These are phyloP conservation scores for Apophysomyces elegans DNA, from an alignment of 371 early-diverging fungal genomes.

Conservation along the genomic window DNA sequence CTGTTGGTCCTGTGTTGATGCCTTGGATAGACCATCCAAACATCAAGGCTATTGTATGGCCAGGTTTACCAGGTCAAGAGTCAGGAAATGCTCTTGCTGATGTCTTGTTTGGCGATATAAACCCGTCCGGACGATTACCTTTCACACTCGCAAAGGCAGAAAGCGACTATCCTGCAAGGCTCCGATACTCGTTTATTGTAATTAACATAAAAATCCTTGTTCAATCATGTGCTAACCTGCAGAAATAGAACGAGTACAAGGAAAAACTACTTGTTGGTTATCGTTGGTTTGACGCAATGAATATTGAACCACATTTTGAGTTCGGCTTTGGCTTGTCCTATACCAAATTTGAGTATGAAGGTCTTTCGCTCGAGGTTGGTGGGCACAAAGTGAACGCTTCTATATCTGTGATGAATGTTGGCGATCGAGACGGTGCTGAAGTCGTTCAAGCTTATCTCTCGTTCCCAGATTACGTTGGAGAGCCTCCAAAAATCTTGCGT, in stretches of 20 bases:
- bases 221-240: neutral
- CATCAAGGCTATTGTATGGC: conserved; percentile 46
- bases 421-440: conserved; percentile 51
- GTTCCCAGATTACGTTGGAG: conserved; percentile 38
- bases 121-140: conserved; percentile 60
- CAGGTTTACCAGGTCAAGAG: conserved; percentile 57
- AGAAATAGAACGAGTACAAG: conserved; percentile 38
- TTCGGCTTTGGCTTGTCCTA: conserved; percentile 65
- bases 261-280: conserved; percentile 58
- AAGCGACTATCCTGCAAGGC: conserved; percentile 39
- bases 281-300: conserved; percentile 45
- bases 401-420: conserved; percentile 46
- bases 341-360: conserved; percentile 51
- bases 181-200: conserved; percentile 8
- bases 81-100: conserved; percentile 55
- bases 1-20: conserved; percentile 55
- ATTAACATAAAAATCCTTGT: neutral
- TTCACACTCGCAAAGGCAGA: conserved; percentile 42
- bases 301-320: conserved; percentile 51
- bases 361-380: conserved; percentile 18
- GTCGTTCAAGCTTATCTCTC: conserved; percentile 53
- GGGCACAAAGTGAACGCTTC: conserved; percentile 22
- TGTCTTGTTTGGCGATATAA: conserved; percentile 58
- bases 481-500: conserved; percentile 47
- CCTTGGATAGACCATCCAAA: conserved; percentile 55